These are phyloP conservation scores for Oryza coarctata DNA, from an alignment of 176 grass and related monocot genomes.

Conservation along the genomic window DNA sequence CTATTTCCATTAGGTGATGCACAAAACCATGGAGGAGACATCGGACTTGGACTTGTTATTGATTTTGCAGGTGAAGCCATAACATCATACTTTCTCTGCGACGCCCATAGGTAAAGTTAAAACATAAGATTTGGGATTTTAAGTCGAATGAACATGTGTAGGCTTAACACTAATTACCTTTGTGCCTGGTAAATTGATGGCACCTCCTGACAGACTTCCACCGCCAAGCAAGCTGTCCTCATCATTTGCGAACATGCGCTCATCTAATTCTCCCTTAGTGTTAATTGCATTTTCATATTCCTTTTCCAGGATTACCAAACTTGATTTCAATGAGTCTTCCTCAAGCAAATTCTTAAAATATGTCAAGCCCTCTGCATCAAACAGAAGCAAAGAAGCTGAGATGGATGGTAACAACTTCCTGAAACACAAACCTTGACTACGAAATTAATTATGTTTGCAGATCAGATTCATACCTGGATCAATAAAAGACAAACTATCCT, in stretches of 20 bases:
- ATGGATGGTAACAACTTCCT: slow-evolving; percentile 12
- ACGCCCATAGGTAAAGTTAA: slow-evolving; percentile 21
- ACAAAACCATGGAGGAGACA: slow-evolving; percentile 80
- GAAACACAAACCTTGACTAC: slow-evolving; percentile 18
- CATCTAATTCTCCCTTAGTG: slow-evolving; percentile 85
- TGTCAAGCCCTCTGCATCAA: slow-evolving; percentile 68
- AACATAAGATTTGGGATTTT: not conserved
- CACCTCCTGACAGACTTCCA: slow-evolving; percentile 88
- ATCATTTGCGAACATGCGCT: slow-evolving; percentile 84
- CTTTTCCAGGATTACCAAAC: slow-evolving; percentile 74
- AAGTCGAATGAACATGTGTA: not conserved
- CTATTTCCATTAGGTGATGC: slow-evolving; percentile 48
- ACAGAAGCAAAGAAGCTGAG: not conserved
- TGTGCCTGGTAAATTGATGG: slow-evolving; percentile 68
- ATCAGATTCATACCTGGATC: slow-evolving; percentile 60
- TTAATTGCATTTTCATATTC: slow-evolving; percentile 78
- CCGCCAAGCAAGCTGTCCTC: slow-evolving; percentile 88
- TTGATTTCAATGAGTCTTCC: slow-evolving; percentile 61
- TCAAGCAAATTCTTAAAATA: slow-evolving; percentile 84
- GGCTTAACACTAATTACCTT: slow-evolving; percentile 58
- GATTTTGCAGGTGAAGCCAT: slow-evolving; percentile 82
- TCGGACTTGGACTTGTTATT: slow-evolving; percentile 65
- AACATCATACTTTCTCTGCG: slow-evolving; percentile 84
- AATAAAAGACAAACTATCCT: slow-evolving; percentile 57
- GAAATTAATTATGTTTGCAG: slow-evolving; percentile 18